Evolutionary conservation across 768 basidiomycete species (phyloP).

Genomic region (Boletus pseudo-olivaceus): DNA sequence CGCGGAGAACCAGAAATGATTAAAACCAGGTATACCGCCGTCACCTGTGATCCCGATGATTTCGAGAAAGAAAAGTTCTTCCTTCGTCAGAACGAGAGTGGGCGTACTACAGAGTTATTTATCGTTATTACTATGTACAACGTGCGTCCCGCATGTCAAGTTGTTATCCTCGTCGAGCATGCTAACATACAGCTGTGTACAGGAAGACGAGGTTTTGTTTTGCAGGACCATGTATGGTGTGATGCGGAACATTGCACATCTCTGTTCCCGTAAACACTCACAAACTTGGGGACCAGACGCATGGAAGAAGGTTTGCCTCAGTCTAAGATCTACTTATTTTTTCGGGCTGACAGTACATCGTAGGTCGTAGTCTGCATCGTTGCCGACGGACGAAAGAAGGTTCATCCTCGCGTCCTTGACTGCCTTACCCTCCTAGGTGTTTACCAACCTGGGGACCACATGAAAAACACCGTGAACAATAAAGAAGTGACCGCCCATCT

Average conservation of each 20-base stretch:
- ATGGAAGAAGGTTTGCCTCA: slow-evolving; percentile 78
- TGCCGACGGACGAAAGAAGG: slow-evolving; percentile 79
- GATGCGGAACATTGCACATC: slow-evolving; percentile 80
- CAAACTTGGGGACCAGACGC: slow-evolving; percentile 95
- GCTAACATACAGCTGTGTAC: slow-evolving; percentile 9
- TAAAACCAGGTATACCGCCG: slow-evolving; percentile 77
- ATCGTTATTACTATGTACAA: slow-evolving; percentile 98
- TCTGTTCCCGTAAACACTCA: slow-evolving; percentile 82
- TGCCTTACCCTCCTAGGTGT: slow-evolving; percentile 91
- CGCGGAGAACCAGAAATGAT: slow-evolving; percentile 69
- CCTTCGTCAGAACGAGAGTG: slow-evolving; percentile 76
- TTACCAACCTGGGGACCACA: slow-evolving; percentile 70
- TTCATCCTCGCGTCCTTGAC: slow-evolving; percentile 82
- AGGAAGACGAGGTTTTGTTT: slow-evolving; percentile 90
- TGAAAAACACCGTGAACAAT: slow-evolving; percentile 65
- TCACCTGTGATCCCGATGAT: slow-evolving; percentile 92
- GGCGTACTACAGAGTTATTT: slow-evolving; percentile 84
- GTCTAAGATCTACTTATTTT: background rate
- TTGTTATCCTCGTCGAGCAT: background rate
- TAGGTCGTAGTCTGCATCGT: slow-evolving; percentile 92
- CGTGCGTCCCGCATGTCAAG: slow-evolving; percentile 46
- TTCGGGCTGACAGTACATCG: background rate
- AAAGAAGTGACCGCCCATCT: slow-evolving; percentile 71
- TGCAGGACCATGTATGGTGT: slow-evolving; percentile 93
- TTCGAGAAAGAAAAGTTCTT: slow-evolving; percentile 83